Conservation (phyloP, 1,284 basidiomycete genomes). For the Exsudoporus floridanus region DNA sequence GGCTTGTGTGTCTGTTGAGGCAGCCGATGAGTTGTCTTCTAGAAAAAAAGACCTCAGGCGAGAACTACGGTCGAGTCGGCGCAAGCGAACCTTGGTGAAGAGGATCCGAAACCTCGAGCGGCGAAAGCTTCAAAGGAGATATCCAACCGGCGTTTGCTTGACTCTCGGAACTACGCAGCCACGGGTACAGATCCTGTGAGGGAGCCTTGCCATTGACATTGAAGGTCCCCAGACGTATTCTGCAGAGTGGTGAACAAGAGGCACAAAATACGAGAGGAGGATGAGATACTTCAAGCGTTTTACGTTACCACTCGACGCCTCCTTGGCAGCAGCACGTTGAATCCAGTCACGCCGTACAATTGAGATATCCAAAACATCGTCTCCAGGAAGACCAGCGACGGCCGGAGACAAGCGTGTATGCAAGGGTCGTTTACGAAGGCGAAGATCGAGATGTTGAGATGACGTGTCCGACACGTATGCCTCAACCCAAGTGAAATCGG, state of each 20-base stretch:
- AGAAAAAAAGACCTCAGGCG: background rate
- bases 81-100: conserved; percentile 16
- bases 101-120: conserved; percentile 27
- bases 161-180: conserved; percentile 38
- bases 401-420: conserved; percentile 55
- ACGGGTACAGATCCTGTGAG: conserved; percentile 60
- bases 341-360: conserved; percentile 66
- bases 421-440: conserved; percentile 45
- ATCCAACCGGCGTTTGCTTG: conserved; percentile 19
- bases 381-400: conserved; percentile 58
- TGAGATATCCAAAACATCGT: conserved; percentile 57
- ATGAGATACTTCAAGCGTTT: conserved; percentile 28
- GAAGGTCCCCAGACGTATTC: conserved; percentile 71
- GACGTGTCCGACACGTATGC: conserved; percentile 18
- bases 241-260: conserved; percentile 24
- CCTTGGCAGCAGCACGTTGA: conserved; percentile 39
- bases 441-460: conserved; percentile 51
- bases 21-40: conserved; percentile 19
- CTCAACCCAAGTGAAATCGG: conserved; percentile 25
- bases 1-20: conserved; percentile 13
- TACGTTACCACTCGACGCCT: conserved; percentile 32
- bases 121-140: conserved; percentile 42
- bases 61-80: background rate
- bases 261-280: background rate
- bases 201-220: conserved; percentile 77